phyloP scores from a whole-genome alignment of 2,329 filamentous ascomycete genomes.

The Mariannaea sp. region DNA sequence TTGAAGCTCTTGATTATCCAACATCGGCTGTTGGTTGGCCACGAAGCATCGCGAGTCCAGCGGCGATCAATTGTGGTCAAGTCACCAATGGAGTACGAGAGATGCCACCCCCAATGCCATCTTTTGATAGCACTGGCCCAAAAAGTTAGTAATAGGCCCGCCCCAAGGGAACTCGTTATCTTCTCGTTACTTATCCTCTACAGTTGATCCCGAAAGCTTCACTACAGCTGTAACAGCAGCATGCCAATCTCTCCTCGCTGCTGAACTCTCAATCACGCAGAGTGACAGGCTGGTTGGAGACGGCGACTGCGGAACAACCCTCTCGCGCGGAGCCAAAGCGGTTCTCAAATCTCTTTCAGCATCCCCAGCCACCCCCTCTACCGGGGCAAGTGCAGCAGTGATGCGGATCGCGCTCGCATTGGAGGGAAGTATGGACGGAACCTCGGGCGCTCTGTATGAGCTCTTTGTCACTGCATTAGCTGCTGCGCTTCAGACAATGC shows the following conservation, averaged over 20 bases:
- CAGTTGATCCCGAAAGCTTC: constrained; percentile 6
- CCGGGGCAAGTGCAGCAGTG: constrained; percentile 40
- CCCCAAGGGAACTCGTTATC: background rate
- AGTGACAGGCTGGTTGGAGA: constrained; percentile 62
- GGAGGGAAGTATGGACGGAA: constrained; percentile 46
- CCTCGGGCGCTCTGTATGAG: constrained; percentile 42
- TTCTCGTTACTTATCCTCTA: background rate
- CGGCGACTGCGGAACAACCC: constrained; percentile 58
- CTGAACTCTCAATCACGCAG: constrained; percentile 14
- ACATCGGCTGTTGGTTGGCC: constrained; percentile 12
- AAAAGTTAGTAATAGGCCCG: no score
- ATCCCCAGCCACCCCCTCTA: constrained; percentile 30
- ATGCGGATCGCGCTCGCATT: constrained; percentile 53
- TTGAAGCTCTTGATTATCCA: constrained; percentile 2
- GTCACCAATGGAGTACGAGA: background rate
- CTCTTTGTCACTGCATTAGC: constrained; percentile 51
- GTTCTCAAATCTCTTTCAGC: constrained; percentile 38
- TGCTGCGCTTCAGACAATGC: constrained; percentile 37
- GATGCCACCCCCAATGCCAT: constrained; percentile 5
- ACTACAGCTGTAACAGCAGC: no score
- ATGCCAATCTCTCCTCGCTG: constrained; percentile 10
- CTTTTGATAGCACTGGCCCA: constrained; percentile 10
- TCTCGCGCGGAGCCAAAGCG: constrained; percentile 37
- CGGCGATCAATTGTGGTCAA: background rate
- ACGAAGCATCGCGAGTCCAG: no score